Conservation (phyloP, 1,284 basidiomycete genomes). For the Volvariella volvacea region DNA sequence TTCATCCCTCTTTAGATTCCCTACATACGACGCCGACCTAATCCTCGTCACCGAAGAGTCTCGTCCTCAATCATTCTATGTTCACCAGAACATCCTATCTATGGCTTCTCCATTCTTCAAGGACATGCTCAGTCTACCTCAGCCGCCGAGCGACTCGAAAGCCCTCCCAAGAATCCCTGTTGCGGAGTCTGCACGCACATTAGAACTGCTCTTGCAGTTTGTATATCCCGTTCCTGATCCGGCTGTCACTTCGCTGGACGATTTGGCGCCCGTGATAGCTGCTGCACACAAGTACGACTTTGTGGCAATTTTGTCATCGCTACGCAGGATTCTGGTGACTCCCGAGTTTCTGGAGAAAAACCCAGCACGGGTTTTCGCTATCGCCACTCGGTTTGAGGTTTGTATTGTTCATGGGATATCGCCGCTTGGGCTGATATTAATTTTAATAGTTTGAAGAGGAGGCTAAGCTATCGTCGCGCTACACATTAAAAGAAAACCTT, state of each 20-base stretch:
- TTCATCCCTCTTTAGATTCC: background rate
- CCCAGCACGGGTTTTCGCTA: conserved; percentile 2
- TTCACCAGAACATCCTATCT: conserved; percentile 6
- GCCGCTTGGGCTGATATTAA: background rate
- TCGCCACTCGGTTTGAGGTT: conserved; percentile 7
- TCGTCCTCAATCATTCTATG: conserved; percentile 1
- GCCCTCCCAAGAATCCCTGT: conserved; percentile 1
- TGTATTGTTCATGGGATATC: background rate
- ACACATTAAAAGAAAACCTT: background rate
- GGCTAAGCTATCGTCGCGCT: background rate
- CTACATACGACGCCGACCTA: conserved; percentile 40
- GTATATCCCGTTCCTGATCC: conserved; percentile 7
- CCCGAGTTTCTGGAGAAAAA: background rate
- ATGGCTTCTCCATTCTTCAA: conserved; percentile 7
- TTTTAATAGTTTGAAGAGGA: conserved; percentile 2
- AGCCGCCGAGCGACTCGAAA: background rate
- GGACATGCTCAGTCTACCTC: conserved; percentile 8
- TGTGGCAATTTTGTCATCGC: background rate
- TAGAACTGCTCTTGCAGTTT: conserved; percentile 5
- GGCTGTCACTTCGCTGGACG: conserved; percentile 2
- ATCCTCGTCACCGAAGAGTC: conserved; percentile 43
- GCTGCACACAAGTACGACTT: conserved; percentile 8
- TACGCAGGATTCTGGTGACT: background rate
- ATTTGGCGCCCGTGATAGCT: conserved; percentile 1
- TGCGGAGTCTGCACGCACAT: background rate